Evolutionary conservation across 2,329 filamentous ascomycete genomes (phyloP).

Genomic region (Fonsecaea erecta): DNA sequence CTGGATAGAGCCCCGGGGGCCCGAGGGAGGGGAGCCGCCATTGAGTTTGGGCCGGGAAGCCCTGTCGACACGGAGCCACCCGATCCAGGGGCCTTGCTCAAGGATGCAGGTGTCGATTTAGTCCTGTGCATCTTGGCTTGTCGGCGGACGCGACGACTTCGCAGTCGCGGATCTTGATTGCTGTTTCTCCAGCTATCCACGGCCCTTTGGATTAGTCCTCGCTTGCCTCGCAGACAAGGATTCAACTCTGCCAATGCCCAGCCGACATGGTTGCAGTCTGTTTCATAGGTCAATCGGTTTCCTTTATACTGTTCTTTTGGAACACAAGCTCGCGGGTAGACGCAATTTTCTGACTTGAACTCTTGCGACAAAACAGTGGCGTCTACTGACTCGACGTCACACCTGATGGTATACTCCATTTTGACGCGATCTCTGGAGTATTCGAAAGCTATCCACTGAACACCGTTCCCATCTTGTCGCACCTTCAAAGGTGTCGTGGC

Average conservation of each 20-base stretch:
- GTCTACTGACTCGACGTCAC: conserved; percentile 95
- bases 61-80: conserved; percentile 64
- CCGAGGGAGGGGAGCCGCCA: conserved; percentile 53
- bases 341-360: conserved; percentile 98
- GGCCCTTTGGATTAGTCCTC: conserved; percentile 92
- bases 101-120: conserved; percentile 63
- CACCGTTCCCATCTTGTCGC: conserved; percentile 90
- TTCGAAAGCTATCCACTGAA: conserved; percentile 98
- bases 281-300: conserved; percentile 94
- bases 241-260: conserved; percentile 96
- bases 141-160: conserved; percentile 87
- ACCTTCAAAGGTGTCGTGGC: conserved; percentile 95
- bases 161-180: conserved; percentile 90
- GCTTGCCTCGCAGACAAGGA: conserved; percentile 85
- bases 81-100: conserved; percentile 70
- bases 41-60: conserved; percentile 65
- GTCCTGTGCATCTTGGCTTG: conserved; percentile 96
- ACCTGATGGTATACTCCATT: conserved; percentile 99
- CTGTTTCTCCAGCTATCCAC: conserved; percentile 99
- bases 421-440: conserved; percentile 97
- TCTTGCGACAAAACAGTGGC: conserved; percentile 82
- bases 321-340: conserved; percentile 94
- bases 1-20: conserved; percentile 67
- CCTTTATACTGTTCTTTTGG: conserved; percentile 95
- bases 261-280: conserved; percentile 99